Evolutionary conservation across 1,284 basidiomycete species (phyloP).

Genomic region (Trichosporon ovoides): DNA sequence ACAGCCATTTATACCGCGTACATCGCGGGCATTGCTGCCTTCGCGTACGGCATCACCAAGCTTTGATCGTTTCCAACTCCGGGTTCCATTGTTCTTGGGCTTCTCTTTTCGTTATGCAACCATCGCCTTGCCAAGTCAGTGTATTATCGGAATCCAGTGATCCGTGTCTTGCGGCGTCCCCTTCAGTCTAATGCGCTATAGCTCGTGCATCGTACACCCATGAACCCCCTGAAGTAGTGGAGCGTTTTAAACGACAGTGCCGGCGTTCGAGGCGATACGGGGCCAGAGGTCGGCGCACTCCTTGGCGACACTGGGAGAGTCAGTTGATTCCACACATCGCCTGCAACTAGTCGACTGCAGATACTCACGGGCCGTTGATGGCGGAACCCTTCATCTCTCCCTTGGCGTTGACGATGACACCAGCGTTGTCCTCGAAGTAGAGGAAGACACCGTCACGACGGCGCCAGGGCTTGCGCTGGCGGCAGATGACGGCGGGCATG

Average conservation of each 20-base stretch:
- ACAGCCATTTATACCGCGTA: constrained; percentile 35
- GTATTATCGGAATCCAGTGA: too few relatives aligned
- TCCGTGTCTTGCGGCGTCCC: background rate
- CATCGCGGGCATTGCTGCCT: constrained; percentile 40
- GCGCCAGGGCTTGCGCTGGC: constrained; percentile 98
- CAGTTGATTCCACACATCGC: constrained; percentile 73
- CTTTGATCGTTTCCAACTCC: constrained; percentile 6
- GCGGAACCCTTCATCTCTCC: constrained; percentile 99
- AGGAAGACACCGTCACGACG: constrained; percentile 97
- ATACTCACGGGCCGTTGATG: constrained; percentile 77
- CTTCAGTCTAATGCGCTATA: constrained; percentile 10
- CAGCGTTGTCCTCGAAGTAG: constrained; percentile 96
- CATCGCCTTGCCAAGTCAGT: background rate
- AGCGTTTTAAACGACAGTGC: constrained; percentile 75
- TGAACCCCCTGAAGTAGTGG: constrained; percentile 17
- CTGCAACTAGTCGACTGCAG: background rate
- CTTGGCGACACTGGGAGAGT: constrained; percentile 41
- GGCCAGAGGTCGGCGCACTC: constrained; percentile 91
- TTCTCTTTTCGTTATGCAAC: constrained; percentile 2
- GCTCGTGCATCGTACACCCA: constrained; percentile 28
- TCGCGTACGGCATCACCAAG: constrained; percentile 22
- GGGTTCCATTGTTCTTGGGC: background rate
- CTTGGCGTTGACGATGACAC: constrained; percentile 97
- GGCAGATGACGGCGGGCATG: constrained; percentile 94
- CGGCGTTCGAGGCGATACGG: constrained; percentile 97